phyloP scores from a whole-genome alignment of 2,329 filamentous ascomycete genomes.

The Volutella citrinella region DNA sequence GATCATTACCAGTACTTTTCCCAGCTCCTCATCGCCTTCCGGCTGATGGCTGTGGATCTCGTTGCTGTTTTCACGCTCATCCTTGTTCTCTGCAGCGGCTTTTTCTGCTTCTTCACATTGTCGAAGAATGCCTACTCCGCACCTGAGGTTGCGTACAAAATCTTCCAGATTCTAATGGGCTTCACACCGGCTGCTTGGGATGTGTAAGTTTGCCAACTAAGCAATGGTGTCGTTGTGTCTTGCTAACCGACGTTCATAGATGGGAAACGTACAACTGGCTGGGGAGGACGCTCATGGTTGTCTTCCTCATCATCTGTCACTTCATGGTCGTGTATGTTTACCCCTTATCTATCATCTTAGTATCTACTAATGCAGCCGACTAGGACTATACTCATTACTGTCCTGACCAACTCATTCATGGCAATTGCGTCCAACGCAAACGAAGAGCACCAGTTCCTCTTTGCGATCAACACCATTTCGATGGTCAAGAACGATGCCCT shows the following conservation, averaged over 20 bases:
- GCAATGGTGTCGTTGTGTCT: no score
- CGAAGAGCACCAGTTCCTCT: slow-evolving; percentile 88
- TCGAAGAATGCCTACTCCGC: slow-evolving; percentile 71
- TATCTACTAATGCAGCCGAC: slow-evolving; percentile 1
- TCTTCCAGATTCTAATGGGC: slow-evolving; percentile 94
- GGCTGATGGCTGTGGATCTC: slow-evolving; percentile 89
- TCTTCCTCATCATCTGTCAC: slow-evolving; percentile 93
- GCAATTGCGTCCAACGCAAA: slow-evolving; percentile 89
- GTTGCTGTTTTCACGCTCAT: slow-evolving; percentile 82
- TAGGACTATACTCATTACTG: slow-evolving; percentile 85
- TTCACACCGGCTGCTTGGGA: slow-evolving; percentile 96
- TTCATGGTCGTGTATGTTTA: slow-evolving; percentile 76
- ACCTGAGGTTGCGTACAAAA: slow-evolving; percentile 76
- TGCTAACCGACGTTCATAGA: slow-evolving; percentile 34
- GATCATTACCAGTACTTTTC: slow-evolving; percentile 97
- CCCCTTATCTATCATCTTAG: no score
- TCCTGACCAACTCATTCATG: slow-evolving; percentile 97
- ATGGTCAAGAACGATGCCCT: slow-evolving; percentile 98
- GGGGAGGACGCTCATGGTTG: slow-evolving; percentile 69
- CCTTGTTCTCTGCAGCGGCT: slow-evolving; percentile 85
- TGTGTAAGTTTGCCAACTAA: slow-evolving; percentile 56
- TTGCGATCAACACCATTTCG: slow-evolving; percentile 94
- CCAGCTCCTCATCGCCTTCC: slow-evolving; percentile 88
- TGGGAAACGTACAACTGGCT: slow-evolving; percentile 75
- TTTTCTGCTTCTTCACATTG: slow-evolving; percentile 90